phyloP scores from a whole-genome alignment of 345 rosid species.

The Ailanthus altissimus region DNA sequence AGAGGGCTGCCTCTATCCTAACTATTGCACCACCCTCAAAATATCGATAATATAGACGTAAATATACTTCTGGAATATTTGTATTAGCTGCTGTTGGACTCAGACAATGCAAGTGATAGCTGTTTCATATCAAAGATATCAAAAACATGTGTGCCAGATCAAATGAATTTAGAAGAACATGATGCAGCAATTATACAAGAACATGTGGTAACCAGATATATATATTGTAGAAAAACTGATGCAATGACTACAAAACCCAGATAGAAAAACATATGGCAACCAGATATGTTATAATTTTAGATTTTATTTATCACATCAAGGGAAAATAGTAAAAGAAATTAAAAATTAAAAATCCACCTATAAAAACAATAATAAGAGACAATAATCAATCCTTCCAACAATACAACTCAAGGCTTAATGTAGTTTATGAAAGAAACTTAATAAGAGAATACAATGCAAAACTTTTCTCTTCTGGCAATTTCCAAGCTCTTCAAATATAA shows the following conservation, averaged over 20 bases:
- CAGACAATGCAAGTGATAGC: constrained; percentile 64
- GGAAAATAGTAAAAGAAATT: no score
- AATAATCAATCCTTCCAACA: no score
- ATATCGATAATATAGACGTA: constrained; percentile 50
- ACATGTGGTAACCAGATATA: not conserved
- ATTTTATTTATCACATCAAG: no score
- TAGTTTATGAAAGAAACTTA: no score
- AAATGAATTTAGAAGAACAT: not conserved
- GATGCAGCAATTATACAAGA: not conserved
- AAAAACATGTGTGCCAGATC: constrained; percentile 8
- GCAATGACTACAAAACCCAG: not conserved
- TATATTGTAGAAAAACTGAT: constrained; percentile 1
- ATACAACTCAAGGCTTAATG: no score
- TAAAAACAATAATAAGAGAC: no score
- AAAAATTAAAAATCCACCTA: no score
- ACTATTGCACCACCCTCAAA: constrained; percentile 28
- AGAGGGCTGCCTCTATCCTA: constrained; percentile 30
- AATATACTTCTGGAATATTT: constrained; percentile 27
- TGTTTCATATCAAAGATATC: constrained; percentile 34
- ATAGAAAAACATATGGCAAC: no score
- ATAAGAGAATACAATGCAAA: no score
- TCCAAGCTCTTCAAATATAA: no score
- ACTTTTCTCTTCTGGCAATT: no score
- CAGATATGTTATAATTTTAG: no score
- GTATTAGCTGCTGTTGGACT: constrained; percentile 27